A percentile compares a stretch with the other conserved stretches of the same genome.
Conservation (phyloP, 805 yeast genomes). For the Citeromyces nyonsensis region DNA sequence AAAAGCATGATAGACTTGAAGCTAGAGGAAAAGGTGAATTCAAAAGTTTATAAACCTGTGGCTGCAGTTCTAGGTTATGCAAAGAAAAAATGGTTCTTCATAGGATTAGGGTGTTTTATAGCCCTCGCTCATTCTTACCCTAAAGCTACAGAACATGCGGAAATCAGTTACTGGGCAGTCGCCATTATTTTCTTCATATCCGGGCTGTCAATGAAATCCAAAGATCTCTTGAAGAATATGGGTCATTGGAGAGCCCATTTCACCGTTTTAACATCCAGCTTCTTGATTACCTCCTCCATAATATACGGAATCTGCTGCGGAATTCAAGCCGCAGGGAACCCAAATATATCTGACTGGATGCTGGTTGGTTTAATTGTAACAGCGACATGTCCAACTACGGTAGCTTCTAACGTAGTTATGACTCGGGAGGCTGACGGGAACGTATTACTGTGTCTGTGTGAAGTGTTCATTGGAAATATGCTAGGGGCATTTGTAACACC, state of each 20-base stretch:
- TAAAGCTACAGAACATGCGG: constrained; percentile 55
- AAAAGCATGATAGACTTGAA: no score
- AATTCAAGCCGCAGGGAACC: constrained; percentile 39
- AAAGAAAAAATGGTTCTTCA: constrained; percentile 56
- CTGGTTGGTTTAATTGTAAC: constrained; percentile 73
- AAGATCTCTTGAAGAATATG: constrained; percentile 43
- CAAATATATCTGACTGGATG: constrained; percentile 57
- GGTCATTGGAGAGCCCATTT: constrained; percentile 74
- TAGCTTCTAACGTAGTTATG: constrained; percentile 86
- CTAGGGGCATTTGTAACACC: constrained; percentile 84
- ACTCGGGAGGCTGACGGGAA: constrained; percentile 78
- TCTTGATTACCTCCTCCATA: constrained; percentile 48
- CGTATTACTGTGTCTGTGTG: constrained; percentile 62
- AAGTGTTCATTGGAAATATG: constrained; percentile 74
- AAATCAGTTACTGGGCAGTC: constrained; percentile 78
- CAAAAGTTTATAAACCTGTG: no score
- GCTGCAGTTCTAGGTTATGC: no score
- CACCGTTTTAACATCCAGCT: constrained; percentile 50
- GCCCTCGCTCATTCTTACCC: constrained; percentile 71
- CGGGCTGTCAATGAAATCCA: constrained; percentile 65
- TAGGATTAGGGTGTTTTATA: constrained; percentile 54
- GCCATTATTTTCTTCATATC: constrained; percentile 67
- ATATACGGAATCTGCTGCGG: constrained; percentile 64
- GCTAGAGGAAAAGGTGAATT: no score
- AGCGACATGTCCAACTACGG: constrained; percentile 84